phyloP scores from a whole-genome alignment of 2,329 filamentous ascomycete genomes.

The Xylariaceae sp. region DNA sequence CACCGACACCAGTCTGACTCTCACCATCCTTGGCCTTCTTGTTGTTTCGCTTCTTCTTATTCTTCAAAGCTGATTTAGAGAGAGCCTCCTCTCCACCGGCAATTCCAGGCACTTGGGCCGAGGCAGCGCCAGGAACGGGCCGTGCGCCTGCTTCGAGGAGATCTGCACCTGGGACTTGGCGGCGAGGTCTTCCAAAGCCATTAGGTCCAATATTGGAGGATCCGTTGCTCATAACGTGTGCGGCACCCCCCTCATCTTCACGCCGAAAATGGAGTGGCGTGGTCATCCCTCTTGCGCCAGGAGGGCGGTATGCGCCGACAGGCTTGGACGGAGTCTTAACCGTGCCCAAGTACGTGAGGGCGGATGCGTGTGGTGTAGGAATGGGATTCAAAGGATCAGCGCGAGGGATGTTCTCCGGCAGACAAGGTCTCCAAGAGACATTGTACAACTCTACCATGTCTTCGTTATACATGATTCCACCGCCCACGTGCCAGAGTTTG shows the following conservation, averaged over 20 bases:
- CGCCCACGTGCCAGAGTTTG: slow-evolving; percentile 89
- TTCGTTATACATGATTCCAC: slow-evolving; percentile 88
- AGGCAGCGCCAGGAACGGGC: slow-evolving; percentile 64
- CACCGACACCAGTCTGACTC: slow-evolving; percentile 46
- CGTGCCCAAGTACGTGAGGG: slow-evolving; percentile 73
- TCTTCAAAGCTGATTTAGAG: slow-evolving; percentile 84
- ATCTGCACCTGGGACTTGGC: slow-evolving; percentile 85
- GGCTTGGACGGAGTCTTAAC: slow-evolving; percentile 95
- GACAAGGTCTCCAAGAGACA: slow-evolving; percentile 79
- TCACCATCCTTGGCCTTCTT: slow-evolving; percentile 86
- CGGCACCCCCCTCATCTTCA: slow-evolving; percentile 91
- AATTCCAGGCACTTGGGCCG: slow-evolving; percentile 55
- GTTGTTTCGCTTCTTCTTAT: slow-evolving; percentile 94
- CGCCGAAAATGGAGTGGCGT: slow-evolving; percentile 96
- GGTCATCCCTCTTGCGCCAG: slow-evolving; percentile 81
- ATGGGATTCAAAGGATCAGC: slow-evolving; percentile 70
- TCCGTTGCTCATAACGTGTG: slow-evolving; percentile 77
- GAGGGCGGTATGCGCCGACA: slow-evolving; percentile 92
- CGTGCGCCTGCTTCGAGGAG: slow-evolving; percentile 52
- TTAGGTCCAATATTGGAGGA: slow-evolving; percentile 66
- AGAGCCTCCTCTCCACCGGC: slow-evolving; percentile 70
- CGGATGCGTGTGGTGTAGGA: slow-evolving; percentile 78
- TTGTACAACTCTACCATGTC: slow-evolving; percentile 94
- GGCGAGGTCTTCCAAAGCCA: slow-evolving; percentile 73
- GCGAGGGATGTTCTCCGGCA: slow-evolving; percentile 52